Conservation (phyloP, 2,329 filamentous ascomycete species). For the Xylaria polymorpha region DNA sequence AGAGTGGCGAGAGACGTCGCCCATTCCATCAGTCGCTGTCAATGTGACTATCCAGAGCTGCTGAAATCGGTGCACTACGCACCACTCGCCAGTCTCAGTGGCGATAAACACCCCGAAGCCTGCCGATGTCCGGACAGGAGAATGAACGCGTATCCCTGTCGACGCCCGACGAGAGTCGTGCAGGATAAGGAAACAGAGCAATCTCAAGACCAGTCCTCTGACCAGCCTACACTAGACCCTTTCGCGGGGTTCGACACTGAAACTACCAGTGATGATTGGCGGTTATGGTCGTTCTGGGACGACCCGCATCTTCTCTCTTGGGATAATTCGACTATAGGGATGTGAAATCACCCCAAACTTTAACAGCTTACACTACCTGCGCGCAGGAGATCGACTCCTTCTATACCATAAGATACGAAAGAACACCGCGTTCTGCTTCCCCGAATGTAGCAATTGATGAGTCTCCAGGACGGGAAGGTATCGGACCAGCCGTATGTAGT, state of each 20-base stretch:
- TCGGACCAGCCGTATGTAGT: constrained; percentile 8
- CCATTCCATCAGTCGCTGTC: constrained; percentile 24
- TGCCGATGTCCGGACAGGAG: background rate
- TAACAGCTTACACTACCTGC: background rate
- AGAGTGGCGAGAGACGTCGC: constrained; percentile 26
- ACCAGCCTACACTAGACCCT: constrained; percentile 17
- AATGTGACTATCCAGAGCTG: constrained; percentile 33
- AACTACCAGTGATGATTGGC: constrained; percentile 33
- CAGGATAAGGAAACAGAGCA: constrained; percentile 6
- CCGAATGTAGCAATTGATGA: background rate
- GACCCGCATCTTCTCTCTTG: constrained; percentile 37
- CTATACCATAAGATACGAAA: background rate
- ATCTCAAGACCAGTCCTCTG: constrained; percentile 11
- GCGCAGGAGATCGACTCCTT: background rate
- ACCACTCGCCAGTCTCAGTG: constrained; percentile 29
- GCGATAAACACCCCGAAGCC: constrained; percentile 18
- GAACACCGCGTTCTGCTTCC: background rate
- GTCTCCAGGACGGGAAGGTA: constrained; percentile 21
- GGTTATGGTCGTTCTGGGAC: constrained; percentile 39
- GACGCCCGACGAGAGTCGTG: constrained; percentile 8
- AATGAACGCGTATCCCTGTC: background rate
- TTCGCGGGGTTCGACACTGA: constrained; percentile 27
- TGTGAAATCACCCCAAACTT: constrained; percentile 2
- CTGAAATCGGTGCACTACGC: constrained; percentile 36
- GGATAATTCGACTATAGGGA: constrained; percentile 35